Conservation (phyloP, 208 protist genomes). For the Spongospora subterranea region DNA sequence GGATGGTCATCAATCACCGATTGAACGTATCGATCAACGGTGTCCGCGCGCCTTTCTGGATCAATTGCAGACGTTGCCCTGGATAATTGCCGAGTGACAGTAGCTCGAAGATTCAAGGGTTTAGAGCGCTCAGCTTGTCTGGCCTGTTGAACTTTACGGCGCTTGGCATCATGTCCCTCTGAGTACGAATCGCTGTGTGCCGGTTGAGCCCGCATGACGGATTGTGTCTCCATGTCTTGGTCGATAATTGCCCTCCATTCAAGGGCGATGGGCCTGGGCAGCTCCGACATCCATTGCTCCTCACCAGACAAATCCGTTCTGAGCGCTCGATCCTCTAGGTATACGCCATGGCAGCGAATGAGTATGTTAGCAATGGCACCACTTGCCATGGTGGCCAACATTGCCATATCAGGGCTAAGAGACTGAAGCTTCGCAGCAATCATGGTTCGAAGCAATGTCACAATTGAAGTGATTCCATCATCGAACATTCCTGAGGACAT, state of each 20-base stretch:
- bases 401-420: neutral
- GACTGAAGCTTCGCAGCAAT: neutral
- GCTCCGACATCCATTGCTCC: conserved; percentile 26
- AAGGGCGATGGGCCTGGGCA: neutral
- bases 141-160: too few relatives aligned
- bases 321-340: neutral
- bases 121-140: too few relatives aligned
- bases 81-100: too few relatives aligned
- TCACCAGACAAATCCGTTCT: neutral
- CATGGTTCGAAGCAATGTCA: neutral
- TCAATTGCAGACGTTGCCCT: too few relatives aligned
- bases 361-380: neutral
- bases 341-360: neutral
- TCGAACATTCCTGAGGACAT: neutral
- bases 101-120: too few relatives aligned
- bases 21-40: too few relatives aligned
- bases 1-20: too few relatives aligned
- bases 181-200: neutral
- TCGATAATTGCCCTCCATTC: conserved; percentile 2
- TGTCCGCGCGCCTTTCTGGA: too few relatives aligned
- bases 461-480: conserved; percentile 8
- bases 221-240: neutral
- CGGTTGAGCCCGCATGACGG: neutral
- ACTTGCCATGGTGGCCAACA: neutral
- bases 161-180: too few relatives aligned